phyloP scores from a whole-genome alignment of 202 grass and related monocot species.

The Panicum hallii region DNA sequence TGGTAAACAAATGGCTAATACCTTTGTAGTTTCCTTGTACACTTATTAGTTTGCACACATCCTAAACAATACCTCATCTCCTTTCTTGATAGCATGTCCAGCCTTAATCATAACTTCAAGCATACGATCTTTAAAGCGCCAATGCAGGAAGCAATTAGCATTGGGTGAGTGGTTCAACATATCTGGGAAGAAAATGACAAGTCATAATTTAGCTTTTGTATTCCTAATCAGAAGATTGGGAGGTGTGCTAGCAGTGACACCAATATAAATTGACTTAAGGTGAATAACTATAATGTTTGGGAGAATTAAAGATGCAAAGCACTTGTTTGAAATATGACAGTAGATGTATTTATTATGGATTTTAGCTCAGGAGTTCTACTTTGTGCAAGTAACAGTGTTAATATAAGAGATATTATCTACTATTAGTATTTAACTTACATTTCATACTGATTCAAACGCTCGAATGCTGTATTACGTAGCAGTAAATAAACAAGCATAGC shows the following conservation, averaged over 20 bases:
- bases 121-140: slow-evolving; percentile 95
- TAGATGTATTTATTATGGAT: not conserved
- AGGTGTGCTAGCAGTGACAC: not conserved
- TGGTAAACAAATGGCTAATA: not conserved
- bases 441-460: slow-evolving; percentile 13
- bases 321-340: slow-evolving; percentile 21
- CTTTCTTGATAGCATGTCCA: slow-evolving; percentile 78
- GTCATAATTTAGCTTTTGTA: not conserved
- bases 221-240: slow-evolving; percentile 10
- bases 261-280: not conserved
- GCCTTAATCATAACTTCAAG: slow-evolving; percentile 99
- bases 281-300: not conserved
- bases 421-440: slow-evolving; percentile 10
- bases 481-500: slow-evolving; percentile 1
- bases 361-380: not conserved
- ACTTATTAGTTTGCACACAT: not conserved
- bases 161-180: slow-evolving; percentile 97
- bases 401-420: slow-evolving; percentile 12
- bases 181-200: slow-evolving; percentile 62
- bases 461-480: not conserved
- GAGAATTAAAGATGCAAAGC: slow-evolving; percentile 7
- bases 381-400: slow-evolving; percentile 8
- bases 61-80: slow-evolving; percentile 78
- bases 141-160: slow-evolving; percentile 97
- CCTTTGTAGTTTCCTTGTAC: not conserved